These are phyloP conservation scores for Blechomonas ayalai DNA, from an alignment of 208 protist genomes.

Conservation along the genomic window DNA sequence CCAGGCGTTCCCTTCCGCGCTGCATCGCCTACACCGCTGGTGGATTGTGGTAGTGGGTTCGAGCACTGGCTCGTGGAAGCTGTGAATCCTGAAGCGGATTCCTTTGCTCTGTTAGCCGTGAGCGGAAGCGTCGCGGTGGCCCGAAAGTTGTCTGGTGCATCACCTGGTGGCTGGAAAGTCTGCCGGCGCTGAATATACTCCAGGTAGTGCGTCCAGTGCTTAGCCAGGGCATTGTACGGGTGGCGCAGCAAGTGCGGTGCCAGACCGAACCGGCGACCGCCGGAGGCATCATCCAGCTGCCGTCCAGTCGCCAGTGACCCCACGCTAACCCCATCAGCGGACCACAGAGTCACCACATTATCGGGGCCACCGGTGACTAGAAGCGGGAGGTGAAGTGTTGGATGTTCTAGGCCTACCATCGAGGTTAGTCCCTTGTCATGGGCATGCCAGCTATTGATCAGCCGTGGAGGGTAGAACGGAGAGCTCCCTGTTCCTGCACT, in stretches of 20 bases:
- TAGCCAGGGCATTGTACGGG: neutral
- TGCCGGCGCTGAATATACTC: no score
- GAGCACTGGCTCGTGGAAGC: no score
- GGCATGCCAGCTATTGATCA: slow-evolving; percentile 24
- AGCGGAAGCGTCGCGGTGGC: no score
- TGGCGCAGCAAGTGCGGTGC: slow-evolving; percentile 12
- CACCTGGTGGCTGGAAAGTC: no score
- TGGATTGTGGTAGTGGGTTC: no score
- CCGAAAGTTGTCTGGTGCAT: no score
- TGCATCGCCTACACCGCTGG: no score
- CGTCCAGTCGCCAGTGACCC: slow-evolving; percentile 38
- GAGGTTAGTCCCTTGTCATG: slow-evolving; percentile 19
- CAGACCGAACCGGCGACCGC: slow-evolving; percentile 26
- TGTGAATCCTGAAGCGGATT: no score
- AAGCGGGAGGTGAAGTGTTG: slow-evolving; percentile 13
- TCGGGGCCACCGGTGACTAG: slow-evolving; percentile 26
- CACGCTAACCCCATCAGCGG: slow-evolving; percentile 25
- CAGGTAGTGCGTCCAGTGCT: slow-evolving; percentile 16
- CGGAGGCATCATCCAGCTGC: slow-evolving; percentile 20
- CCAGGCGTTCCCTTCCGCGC: no score
- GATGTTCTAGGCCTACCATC: slow-evolving; percentile 16
- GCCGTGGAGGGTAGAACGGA: slow-evolving; percentile 6
- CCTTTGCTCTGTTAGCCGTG: no score
- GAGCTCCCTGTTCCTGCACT: no score
- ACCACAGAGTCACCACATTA: slow-evolving; percentile 25